A percentile compares a stretch with the other conserved stretches of the same genome.
These are phyloP conservation scores for Clavulina sp. DNA, from an alignment of 768 basidiomycete species.

Conservation along the genomic window DNA sequence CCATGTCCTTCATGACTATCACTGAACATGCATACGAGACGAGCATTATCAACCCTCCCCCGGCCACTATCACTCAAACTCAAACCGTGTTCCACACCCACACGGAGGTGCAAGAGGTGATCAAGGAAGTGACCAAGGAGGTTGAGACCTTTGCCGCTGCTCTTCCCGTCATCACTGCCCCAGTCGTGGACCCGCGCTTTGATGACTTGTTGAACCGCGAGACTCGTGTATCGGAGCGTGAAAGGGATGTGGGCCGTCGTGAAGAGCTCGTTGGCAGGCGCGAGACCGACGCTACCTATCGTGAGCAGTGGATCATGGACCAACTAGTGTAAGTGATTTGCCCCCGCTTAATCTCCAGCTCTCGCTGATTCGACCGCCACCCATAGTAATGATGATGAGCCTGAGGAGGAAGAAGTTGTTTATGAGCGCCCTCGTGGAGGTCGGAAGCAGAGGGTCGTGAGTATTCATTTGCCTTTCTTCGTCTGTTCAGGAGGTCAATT, in stretches of 20 bases:
- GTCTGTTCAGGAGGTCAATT: not conserved
- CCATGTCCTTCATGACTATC: constrained; percentile 13
- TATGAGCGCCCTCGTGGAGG: constrained; percentile 10
- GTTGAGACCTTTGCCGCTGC: constrained; percentile 37
- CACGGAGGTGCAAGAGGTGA: constrained; percentile 43
- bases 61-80: constrained; percentile 24
- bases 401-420: constrained; percentile 9
- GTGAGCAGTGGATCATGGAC: constrained; percentile 86
- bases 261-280: constrained; percentile 73
- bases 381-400: no score
- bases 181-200: constrained; percentile 34
- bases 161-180: not conserved
- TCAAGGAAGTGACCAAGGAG: constrained; percentile 77
- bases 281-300: constrained; percentile 73
- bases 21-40: constrained; percentile 27
- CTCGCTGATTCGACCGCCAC: no score
- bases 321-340: constrained; percentile 54
- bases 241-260: constrained; percentile 70
- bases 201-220: constrained; percentile 76
- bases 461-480: constrained; percentile 7
- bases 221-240: constrained; percentile 67
- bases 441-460: constrained; percentile 8
- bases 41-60: constrained; percentile 22
- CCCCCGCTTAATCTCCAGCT: no score
- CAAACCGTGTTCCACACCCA: not conserved